Evolutionary conservation across 139 green algal species (phyloP).

Genomic region (Auxenochlorella pyrenoidosa): DNA sequence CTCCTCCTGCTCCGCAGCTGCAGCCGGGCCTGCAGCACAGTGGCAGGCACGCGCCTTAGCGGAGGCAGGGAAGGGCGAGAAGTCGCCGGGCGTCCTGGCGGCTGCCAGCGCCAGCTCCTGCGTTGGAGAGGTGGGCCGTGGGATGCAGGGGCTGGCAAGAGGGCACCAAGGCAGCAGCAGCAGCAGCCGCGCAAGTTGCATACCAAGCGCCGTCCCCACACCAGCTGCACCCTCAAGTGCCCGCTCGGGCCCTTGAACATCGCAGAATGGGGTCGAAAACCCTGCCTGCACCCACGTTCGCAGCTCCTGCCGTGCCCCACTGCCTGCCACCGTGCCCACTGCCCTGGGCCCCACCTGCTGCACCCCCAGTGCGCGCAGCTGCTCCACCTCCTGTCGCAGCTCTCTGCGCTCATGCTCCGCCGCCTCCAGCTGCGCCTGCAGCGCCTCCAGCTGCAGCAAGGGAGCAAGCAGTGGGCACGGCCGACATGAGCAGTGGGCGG

Average conservation of each 20-base stretch:
- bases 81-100: conserved; percentile 2
- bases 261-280: too few species aligned
- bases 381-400: conserved; percentile 24
- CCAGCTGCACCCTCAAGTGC: neutral
- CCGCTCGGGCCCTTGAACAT: too few species aligned
- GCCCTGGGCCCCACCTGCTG: conserved; percentile 12
- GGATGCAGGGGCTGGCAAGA: neutral
- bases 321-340: too few species aligned
- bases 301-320: too few species aligned
- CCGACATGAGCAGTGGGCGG: too few species aligned
- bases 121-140: neutral
- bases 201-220: too few species aligned
- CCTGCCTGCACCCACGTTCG: too few species aligned
- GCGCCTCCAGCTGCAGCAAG: conserved; percentile 10
- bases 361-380: conserved; percentile 18
- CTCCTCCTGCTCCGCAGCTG: neutral
- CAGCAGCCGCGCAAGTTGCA: neutral
- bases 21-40: neutral
- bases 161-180: neutral
- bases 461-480: too few species aligned
- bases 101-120: conserved; percentile 28
- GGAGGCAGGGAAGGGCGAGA: conserved; percentile 7
- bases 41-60: neutral
- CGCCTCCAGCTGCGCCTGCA: conserved; percentile 14
- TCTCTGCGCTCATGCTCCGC: conserved; percentile 2